Evolutionary conservation across 2,329 filamentous ascomycete species (phyloP).

Genomic region (Chrysoporthe puriensis): DNA sequence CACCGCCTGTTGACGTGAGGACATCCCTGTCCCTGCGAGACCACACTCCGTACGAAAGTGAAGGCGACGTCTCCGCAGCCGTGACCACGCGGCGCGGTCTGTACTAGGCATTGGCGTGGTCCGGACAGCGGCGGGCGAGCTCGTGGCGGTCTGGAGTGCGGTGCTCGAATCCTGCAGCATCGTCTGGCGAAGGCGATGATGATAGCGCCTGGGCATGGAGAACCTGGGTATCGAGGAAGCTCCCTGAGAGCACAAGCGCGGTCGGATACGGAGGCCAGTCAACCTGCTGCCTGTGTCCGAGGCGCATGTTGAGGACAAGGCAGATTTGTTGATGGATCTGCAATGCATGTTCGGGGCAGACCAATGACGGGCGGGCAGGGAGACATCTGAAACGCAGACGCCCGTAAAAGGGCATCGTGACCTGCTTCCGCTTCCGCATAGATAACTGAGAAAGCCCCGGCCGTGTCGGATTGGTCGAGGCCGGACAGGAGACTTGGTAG

Average conservation of each 20-base stretch:
- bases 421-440: conserved; percentile 1
- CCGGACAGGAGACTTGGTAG: not conserved
- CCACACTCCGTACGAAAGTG: not conserved
- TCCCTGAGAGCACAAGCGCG: conserved; percentile 4
- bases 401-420: conserved; percentile 6
- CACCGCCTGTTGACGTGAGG: not conserved
- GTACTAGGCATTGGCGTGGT: not conserved
- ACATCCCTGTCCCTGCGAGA: conserved; percentile 1
- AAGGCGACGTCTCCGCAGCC: not conserved
- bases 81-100: not conserved
- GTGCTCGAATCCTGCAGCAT: not conserved
- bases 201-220: not conserved
- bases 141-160: not conserved
- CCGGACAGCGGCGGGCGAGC: not conserved
- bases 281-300: conserved; percentile 4
- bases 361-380: conserved; percentile 14
- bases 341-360: conserved; percentile 10
- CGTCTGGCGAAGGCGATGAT: not conserved
- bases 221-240: not conserved
- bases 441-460: not conserved
- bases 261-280: not conserved
- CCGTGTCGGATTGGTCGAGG: not conserved
- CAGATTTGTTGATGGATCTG: conserved; percentile 13
- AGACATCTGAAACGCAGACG: conserved; percentile 19
- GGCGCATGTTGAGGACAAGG: not conserved